Evolutionary conservation across 2,329 filamentous ascomycete species (phyloP).

Genomic region (Fusarium sp.): DNA sequence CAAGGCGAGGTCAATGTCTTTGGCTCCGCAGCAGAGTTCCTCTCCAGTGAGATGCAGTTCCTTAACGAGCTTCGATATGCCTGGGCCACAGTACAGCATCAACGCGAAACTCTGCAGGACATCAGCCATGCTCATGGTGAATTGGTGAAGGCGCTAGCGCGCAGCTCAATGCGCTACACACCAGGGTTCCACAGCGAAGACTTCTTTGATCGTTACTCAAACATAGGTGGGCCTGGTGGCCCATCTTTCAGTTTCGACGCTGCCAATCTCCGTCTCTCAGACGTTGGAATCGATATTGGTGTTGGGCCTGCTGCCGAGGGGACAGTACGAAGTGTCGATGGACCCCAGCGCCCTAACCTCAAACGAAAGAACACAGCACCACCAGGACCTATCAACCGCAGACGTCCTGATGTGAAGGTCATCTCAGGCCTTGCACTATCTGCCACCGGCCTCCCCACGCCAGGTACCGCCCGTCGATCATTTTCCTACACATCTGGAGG

Average conservation of each 20-base stretch:
- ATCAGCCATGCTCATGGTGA: slow-evolving; percentile 84
- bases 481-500: slow-evolving; percentile 51
- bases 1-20: slow-evolving; percentile 71
- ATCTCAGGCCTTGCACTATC: slow-evolving; percentile 48
- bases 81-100: slow-evolving; percentile 84
- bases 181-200: slow-evolving; percentile 87
- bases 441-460: slow-evolving; percentile 46
- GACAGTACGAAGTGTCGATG: slow-evolving; percentile 52
- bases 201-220: slow-evolving; percentile 84
- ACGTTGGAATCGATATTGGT: slow-evolving; percentile 71
- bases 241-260: slow-evolving; percentile 75
- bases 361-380: slow-evolving; percentile 63
- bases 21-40: slow-evolving; percentile 72
- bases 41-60: slow-evolving; percentile 83
- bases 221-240: slow-evolving; percentile 67
- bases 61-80: slow-evolving; percentile 78
- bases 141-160: slow-evolving; percentile 77
- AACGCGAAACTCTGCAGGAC: slow-evolving; percentile 80
- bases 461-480: slow-evolving; percentile 53
- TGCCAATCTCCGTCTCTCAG: slow-evolving; percentile 77
- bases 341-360: slow-evolving; percentile 53
- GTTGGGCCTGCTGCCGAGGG: slow-evolving; percentile 67
- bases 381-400: slow-evolving; percentile 52
- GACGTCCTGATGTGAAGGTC: slow-evolving; percentile 54
- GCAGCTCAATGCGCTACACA: slow-evolving; percentile 75